Evolutionary conservation across 768 basidiomycete species (phyloP).

Genomic region (Lentinula lateritia): DNA sequence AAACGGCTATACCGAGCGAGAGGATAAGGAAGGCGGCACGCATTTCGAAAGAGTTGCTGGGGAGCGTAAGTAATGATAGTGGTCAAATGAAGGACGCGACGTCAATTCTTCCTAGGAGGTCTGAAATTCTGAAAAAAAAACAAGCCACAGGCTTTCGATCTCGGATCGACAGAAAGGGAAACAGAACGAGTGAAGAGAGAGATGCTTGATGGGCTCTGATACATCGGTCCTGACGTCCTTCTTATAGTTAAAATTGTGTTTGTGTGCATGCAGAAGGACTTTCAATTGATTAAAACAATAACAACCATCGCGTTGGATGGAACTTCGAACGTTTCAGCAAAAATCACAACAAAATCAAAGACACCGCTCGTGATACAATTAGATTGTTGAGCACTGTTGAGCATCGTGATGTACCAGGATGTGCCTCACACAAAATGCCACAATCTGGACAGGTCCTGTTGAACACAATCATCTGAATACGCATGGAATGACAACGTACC

Average conservation of each 20-base stretch:
- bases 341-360: background rate
- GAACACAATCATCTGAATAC: background rate
- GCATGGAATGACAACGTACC: background rate
- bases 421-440: background rate
- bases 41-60: constrained; percentile 28
- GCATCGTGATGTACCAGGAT: background rate
- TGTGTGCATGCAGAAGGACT: no score
- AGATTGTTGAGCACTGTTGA: no score
- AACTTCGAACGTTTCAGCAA: background rate
- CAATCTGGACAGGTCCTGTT: background rate
- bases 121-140: constrained; percentile 10
- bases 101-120: constrained; percentile 15
- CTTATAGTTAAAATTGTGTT: background rate
- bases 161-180: constrained; percentile 17
- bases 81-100: constrained; percentile 20
- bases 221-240: background rate
- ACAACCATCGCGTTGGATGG: background rate
- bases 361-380: constrained; percentile 1
- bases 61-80: constrained; percentile 11
- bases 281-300: background rate
- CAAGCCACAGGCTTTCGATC: constrained; percentile 16
- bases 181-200: constrained; percentile 5
- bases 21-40: constrained; percentile 28
- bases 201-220: background rate
- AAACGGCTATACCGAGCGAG: constrained; percentile 23